Conservation (phyloP, 2,329 filamentous ascomycete species). For the Beauveria pseudobassiana region DNA sequence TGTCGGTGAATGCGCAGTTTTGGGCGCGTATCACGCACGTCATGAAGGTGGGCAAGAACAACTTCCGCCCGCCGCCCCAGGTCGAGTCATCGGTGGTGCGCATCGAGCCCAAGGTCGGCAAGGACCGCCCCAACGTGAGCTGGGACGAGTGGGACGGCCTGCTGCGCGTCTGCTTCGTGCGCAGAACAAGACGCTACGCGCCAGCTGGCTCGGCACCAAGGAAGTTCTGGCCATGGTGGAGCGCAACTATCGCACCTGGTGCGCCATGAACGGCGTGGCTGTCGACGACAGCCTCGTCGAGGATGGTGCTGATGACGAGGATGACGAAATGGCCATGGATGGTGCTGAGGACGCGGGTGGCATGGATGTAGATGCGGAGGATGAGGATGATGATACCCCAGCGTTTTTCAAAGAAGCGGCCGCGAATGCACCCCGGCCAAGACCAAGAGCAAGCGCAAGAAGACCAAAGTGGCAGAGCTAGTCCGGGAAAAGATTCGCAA, state of each 20-base stretch:
- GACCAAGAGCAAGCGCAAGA: constrained; percentile 64
- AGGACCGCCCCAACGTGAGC: constrained; percentile 71
- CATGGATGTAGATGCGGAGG: constrained; percentile 47
- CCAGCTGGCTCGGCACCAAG: constrained; percentile 71
- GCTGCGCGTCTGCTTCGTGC: constrained; percentile 59
- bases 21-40: constrained; percentile 61
- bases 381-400: constrained; percentile 70
- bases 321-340: constrained; percentile 32
- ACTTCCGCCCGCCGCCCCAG: constrained; percentile 90
- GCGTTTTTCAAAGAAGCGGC: constrained; percentile 69
- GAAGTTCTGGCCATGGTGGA: constrained; percentile 79
- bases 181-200: constrained; percentile 84
- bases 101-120: constrained; percentile 77
- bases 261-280: constrained; percentile 73
- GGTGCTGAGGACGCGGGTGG: constrained; percentile 40
- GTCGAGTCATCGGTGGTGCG: constrained; percentile 89
- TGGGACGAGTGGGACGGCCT: constrained; percentile 96
- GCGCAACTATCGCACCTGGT: constrained; percentile 82
- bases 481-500: constrained; percentile 82
- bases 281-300: constrained; percentile 60
- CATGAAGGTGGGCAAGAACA: constrained; percentile 93
- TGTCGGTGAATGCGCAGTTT: constrained; percentile 91
- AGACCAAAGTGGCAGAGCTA: constrained; percentile 71
- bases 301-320: constrained; percentile 36
- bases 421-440: constrained; percentile 36